phyloP scores from a whole-genome alignment of 441 rosid genomes.

The Flueggea neowawraea region DNA sequence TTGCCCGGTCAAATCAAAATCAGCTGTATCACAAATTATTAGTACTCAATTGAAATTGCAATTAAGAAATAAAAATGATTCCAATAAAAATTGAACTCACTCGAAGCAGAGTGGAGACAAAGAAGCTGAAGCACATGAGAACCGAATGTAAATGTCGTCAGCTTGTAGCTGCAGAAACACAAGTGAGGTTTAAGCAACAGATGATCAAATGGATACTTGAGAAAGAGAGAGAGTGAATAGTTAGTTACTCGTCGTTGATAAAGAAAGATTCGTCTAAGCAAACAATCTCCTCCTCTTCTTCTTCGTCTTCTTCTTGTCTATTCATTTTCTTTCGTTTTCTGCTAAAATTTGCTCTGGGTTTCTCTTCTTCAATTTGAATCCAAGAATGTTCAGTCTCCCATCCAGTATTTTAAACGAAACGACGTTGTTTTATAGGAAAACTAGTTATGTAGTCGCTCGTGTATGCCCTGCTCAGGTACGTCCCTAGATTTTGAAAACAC shows the following conservation, averaged over 20 bases:
- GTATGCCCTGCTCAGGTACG: no score
- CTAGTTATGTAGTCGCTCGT: no score
- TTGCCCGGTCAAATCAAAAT: constrained; percentile 96
- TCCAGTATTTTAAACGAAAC: no score
- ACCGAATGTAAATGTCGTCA: constrained; percentile 81
- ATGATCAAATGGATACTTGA: neutral
- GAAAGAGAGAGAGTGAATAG: neutral
- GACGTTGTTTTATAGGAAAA: no score
- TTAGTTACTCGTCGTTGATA: constrained; percentile 73
- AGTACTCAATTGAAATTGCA: constrained; percentile 2
- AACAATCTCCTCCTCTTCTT: constrained; percentile 72
- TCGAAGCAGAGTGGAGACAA: constrained; percentile 90
- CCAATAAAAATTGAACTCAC: constrained; percentile 46
- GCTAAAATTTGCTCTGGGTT: no score
- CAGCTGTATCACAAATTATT: constrained; percentile 60
- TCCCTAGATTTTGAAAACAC: no score
- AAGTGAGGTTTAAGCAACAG: neutral
- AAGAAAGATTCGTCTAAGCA: constrained; percentile 86
- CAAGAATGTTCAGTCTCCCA: no score
- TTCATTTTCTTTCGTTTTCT: constrained; percentile 23
- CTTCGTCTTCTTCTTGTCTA: neutral
- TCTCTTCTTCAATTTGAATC: no score
- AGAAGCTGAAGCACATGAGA: constrained; percentile 75
- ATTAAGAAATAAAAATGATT: no score
- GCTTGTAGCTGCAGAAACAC: constrained; percentile 56